These are phyloP conservation scores for Arctium minus DNA, from an alignment of 129 eudicot species.

Conservation along the genomic window DNA sequence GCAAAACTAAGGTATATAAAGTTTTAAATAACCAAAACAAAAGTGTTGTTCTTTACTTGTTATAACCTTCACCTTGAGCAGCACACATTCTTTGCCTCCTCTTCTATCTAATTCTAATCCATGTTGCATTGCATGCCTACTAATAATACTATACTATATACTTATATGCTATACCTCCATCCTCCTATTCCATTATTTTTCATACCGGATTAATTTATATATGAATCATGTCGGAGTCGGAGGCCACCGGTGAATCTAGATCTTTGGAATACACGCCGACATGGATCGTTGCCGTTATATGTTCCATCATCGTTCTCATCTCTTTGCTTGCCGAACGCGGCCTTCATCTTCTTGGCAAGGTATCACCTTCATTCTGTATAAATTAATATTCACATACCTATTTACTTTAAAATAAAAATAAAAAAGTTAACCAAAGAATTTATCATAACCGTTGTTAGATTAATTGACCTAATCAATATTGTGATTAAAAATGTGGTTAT, in stretches of 20 bases:
- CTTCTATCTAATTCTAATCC: not conserved
- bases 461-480: not conserved
- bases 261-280: conserved; percentile 39
- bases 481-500: not conserved
- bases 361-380: not conserved
- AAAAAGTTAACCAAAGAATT: no score
- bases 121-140: not conserved
- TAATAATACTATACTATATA: not conserved
- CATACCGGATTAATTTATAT: not conserved
- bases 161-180: not conserved
- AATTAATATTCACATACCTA: not conserved
- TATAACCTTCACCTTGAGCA: conserved; percentile 5
- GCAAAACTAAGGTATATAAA: not conserved
- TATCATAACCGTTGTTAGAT: not conserved
- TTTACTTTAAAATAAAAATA: no score
- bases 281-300: conserved; percentile 35
- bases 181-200: not conserved
- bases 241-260: conserved; percentile 11
- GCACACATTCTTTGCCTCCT: conserved; percentile 28
- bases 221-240: conserved; percentile 9
- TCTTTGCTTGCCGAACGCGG: conserved; percentile 35
- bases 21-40: not conserved
- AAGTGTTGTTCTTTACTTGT: conserved; percentile 30
- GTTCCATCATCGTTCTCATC: conserved; percentile 33
- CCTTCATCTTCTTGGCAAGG: conserved; percentile 48